Base-by-base conservation (phyloP, 352 stramenopile species). In the Globisporangium paddicum region DNA sequence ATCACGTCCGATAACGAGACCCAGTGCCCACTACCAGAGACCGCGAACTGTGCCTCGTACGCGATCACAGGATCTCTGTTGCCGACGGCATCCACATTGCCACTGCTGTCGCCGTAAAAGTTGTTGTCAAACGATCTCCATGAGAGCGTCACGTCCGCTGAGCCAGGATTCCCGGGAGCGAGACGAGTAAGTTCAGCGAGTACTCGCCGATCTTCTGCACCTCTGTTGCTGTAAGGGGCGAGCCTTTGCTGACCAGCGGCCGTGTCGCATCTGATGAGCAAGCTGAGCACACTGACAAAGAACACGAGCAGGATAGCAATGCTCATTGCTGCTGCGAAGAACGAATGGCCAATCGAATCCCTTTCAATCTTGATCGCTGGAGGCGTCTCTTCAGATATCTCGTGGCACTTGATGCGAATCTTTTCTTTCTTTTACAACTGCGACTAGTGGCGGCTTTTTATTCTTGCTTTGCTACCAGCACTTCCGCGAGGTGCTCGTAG, bases 401-500 rank as follows among this genome's bases (percentile, higher is more conserved):
- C 14, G 18, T 25, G 40, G n/a, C 18, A n/a, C 9, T 46, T 46
- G 40, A 1, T 13, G 14, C 18, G n/a, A 25, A 42, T 18, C 13
- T 42, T 42, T 13, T 46, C 18, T 46, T 46, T 21, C 9, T 25
- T 46, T 26, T 25, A n/a, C n/a, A n/a, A n/a, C n/a, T n/a, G n/a
- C n/a, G n/a, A n/a, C n/a, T n/a, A n/a, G n/a, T n/a, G n/a, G n/a
- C n/a, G n/a, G n/a, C n/a, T 25, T 51, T 35, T 51, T 14, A 51
- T 51, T 51, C 45, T 51, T 50, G 44, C 14, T 28, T 35, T 30
- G 8, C 4, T 18, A 72, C 41, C 11, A 68, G 44, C 0, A 55
- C 64, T 5, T 48, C 47, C 11, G 75, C 80, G 16, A 96, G 73
- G n/a, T 55, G 71, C 8, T 90, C 72, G 58, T 93, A 98, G 34